Evolutionary conservation across 2,329 filamentous ascomycete genomes (phyloP), one percentile per base, ranked within the genome.

Genomic region (Talaromyces sp.): DNA sequence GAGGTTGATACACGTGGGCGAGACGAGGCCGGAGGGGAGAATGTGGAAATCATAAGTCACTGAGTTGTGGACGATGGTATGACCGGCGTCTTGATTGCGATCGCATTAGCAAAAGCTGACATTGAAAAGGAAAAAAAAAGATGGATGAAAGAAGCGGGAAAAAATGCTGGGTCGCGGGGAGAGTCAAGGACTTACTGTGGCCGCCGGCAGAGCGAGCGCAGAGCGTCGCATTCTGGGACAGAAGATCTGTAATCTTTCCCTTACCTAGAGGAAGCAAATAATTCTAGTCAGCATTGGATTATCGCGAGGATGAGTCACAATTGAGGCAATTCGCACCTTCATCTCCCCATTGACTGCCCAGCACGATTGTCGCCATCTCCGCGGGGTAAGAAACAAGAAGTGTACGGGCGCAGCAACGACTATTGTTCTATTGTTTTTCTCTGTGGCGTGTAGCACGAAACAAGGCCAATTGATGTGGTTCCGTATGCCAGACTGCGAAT

Each of bases 1-100:
- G 59, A 80, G 71, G 68, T 79, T 80, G 65, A 79, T 66, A 65
- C 76, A 79, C 55, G 67, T 68, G 3, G 77, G 75, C 43, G 77
- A 77, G 64, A 79, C 70, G 56, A 80, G 74, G 56, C 75, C 76
- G 27, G 74, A 76, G 46, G 78, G 78, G 31, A 80, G 73, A 60
- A 80, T 79, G 68, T 80, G 78, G 68, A 80, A 80, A 66, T 80
- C 77, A 66, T 79, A 80, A 54, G 77, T 79, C 59, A 76, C 70
- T 54, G 72, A 69, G 59, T 77, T 72, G 65, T 77, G 76, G 57
- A 80, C 77, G 60, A 80, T 79, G 50, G 78, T 79, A 66, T 80
- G 78, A 46, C 78, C 78, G 60, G 78, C 78, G 67, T 80, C 66
- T 67, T 12, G 5, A 17, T 19, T 55, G 17, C n/a, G 46, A 53